These are phyloP conservation scores for Sarcodon aspratus DNA, from an alignment of 768 basidiomycete genomes.

Conservation along the genomic window DNA sequence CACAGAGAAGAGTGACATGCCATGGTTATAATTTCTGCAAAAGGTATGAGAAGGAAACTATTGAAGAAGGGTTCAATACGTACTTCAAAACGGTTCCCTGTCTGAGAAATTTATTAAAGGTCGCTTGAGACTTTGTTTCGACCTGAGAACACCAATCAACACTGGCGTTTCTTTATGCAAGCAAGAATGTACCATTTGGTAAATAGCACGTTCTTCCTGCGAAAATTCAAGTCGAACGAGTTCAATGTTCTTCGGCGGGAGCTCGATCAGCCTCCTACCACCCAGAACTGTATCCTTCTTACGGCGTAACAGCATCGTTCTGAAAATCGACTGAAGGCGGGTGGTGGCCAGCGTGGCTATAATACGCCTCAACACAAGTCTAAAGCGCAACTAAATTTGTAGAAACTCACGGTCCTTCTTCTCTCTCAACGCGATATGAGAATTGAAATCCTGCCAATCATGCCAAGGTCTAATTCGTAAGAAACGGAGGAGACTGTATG, in stretches of 20 bases:
- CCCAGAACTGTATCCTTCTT: conserved; percentile 38
- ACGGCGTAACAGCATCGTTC: conserved; percentile 42
- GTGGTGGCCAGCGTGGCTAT: conserved; percentile 41
- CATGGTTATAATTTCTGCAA: conserved; percentile 43
- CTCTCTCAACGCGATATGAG: conserved; percentile 21
- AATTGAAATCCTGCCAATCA: conserved; percentile 30
- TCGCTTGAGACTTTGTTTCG: conserved; percentile 40
- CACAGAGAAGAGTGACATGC: conserved; percentile 10
- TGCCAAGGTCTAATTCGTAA: conserved; percentile 24
- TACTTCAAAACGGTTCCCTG: conserved; percentile 63
- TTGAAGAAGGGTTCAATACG: conserved; percentile 5
- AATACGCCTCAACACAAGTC: conserved; percentile 4
- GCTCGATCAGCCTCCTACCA: conserved; percentile 55
- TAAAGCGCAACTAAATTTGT: background rate
- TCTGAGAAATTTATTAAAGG: conserved; percentile 50
- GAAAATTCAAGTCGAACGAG: conserved; percentile 45
- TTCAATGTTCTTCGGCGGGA: conserved; percentile 43
- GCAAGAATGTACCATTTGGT: conserved; percentile 30
- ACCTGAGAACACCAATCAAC: conserved; percentile 22
- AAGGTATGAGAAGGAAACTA: background rate
- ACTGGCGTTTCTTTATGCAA: background rate
- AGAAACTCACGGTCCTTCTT: conserved; percentile 37
- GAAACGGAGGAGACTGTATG: conserved; percentile 34
- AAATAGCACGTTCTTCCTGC: conserved; percentile 53
- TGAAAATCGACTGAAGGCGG: conserved; percentile 48